Percentiles rank a stretch among this genome's conserved stretches.
These are phyloP conservation scores for Saccharomycopsis fibuligera DNA, from an alignment of 805 yeast species.

Conservation along the genomic window DNA sequence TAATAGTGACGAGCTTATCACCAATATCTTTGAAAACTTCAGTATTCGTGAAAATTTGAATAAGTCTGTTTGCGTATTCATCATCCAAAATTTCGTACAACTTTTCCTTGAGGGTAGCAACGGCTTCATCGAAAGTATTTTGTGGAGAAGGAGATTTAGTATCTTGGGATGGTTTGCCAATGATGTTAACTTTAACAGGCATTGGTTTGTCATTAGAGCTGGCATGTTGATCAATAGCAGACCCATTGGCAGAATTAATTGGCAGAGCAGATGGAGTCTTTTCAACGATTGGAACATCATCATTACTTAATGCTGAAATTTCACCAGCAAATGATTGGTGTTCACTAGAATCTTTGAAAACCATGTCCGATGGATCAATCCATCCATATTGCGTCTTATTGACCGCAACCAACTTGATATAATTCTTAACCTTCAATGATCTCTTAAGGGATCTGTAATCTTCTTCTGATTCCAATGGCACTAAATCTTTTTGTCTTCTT, in stretches of 20 bases:
- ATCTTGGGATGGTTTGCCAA: too few species aligned
- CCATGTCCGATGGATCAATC: too few species aligned
- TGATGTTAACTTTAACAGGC: too few species aligned
- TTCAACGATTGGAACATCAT: too few species aligned
- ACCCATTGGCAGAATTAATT: too few species aligned
- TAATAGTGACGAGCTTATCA: not conserved
- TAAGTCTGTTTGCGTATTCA: not conserved
- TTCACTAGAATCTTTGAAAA: too few species aligned
- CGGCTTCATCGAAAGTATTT: too few species aligned
- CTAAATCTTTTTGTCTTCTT: constrained; percentile 38
- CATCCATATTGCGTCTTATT: constrained; percentile 9
- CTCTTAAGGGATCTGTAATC: constrained; percentile 41
- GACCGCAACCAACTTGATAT: constrained; percentile 31
- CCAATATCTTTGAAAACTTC: constrained; percentile 1
- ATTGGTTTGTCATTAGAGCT: too few species aligned
- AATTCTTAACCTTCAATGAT: constrained; percentile 43
- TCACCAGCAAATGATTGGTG: too few species aligned
- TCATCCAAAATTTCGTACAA: not conserved
- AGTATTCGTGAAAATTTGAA: not conserved
- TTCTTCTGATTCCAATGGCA: constrained; percentile 31
- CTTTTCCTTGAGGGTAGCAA: not conserved
- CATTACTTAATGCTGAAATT: not conserved
- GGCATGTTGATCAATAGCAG: too few species aligned
- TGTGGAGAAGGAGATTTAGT: too few species aligned
- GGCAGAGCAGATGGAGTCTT: too few species aligned